Percentiles rank a stretch among this genome's conserved stretches.
Evolutionary conservation across 805 yeast genomes (phyloP).

Genomic region (Candida tallmaniae): DNA sequence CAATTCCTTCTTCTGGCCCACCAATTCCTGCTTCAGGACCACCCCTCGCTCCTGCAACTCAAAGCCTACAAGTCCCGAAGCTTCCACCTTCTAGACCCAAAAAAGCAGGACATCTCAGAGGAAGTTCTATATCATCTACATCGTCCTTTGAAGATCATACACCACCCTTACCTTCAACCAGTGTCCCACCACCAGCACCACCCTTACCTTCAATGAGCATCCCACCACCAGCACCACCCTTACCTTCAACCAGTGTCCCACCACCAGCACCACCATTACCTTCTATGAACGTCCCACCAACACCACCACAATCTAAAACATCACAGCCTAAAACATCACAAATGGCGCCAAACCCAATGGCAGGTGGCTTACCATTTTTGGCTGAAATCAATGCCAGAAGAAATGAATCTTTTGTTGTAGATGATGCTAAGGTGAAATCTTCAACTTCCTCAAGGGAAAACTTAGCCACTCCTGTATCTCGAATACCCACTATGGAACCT

Average conservation of each 20-base stretch:
- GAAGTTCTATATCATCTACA: slow-evolving; percentile 15
- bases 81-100: slow-evolving; percentile 39
- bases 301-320: slow-evolving; percentile 14
- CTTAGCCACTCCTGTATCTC: slow-evolving; percentile 12
- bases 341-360: slow-evolving; percentile 12
- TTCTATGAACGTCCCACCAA: slow-evolving; percentile 13
- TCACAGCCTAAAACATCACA: slow-evolving; percentile 13
- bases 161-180: slow-evolving; percentile 14
- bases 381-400: slow-evolving; percentile 56
- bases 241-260: slow-evolving; percentile 15
- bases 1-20: slow-evolving; percentile 12
- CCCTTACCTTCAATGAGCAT: slow-evolving; percentile 13
- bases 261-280: slow-evolving; percentile 16
- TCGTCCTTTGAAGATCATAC: slow-evolving; percentile 17
- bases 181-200: slow-evolving; percentile 17
- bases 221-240: slow-evolving; percentile 15
- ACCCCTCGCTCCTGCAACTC: too few relatives aligned
- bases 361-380: slow-evolving; percentile 47
- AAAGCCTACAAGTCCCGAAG: slow-evolving; percentile 22
- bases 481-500: too few relatives aligned
- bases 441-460: slow-evolving; percentile 8
- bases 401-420: slow-evolving; percentile 48
- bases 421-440: slow-evolving; percentile 16
- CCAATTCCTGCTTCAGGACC: slow-evolving; percentile 13
- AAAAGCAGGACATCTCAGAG: slow-evolving; percentile 32